Evolutionary conservation across 805 yeast genomes (phyloP).

Genomic region (Metschnikowia cubensis): DNA sequence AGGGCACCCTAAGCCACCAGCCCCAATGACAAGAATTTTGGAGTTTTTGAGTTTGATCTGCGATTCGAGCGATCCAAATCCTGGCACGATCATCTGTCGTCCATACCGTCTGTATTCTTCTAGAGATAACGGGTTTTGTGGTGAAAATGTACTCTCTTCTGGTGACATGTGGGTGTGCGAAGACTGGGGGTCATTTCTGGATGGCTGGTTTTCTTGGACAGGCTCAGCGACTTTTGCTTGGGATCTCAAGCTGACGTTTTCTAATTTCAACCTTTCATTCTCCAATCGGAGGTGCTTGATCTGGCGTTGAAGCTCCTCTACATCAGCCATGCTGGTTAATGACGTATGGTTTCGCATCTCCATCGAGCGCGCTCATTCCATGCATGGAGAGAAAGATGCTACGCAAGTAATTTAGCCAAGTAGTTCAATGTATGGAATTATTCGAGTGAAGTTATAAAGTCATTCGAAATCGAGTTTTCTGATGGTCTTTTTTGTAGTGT

Average conservation of each 20-base stretch:
- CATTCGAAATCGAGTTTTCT: no score
- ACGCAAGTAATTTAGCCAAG: no score
- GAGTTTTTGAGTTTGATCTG: conserved; percentile 60
- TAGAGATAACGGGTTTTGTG: conserved; percentile 25
- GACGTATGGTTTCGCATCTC: background rate
- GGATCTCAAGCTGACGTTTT: conserved; percentile 12
- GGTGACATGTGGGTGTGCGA: no score
- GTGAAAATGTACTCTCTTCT: background rate
- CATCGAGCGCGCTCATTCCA: no score
- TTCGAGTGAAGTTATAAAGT: no score
- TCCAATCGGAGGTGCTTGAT: conserved; percentile 21
- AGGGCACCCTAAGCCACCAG: conserved; percentile 96
- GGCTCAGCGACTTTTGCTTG: background rate
- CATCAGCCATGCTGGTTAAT: conserved; percentile 2
- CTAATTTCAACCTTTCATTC: conserved; percentile 8
- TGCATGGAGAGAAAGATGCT: no score
- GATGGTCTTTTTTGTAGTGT: no score
- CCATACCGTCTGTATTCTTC: conserved; percentile 86
- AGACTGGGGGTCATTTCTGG: no score
- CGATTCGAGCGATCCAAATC: conserved; percentile 47
- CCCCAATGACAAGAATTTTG: conserved; percentile 78
- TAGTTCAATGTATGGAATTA: no score
- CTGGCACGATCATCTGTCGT: conserved; percentile 91
- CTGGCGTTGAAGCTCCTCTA: conserved; percentile 22
- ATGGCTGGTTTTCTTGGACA: background rate